phyloP scores from a whole-genome alignment of 768 basidiomycete species.

The Stropharia rugosoannulata region DNA sequence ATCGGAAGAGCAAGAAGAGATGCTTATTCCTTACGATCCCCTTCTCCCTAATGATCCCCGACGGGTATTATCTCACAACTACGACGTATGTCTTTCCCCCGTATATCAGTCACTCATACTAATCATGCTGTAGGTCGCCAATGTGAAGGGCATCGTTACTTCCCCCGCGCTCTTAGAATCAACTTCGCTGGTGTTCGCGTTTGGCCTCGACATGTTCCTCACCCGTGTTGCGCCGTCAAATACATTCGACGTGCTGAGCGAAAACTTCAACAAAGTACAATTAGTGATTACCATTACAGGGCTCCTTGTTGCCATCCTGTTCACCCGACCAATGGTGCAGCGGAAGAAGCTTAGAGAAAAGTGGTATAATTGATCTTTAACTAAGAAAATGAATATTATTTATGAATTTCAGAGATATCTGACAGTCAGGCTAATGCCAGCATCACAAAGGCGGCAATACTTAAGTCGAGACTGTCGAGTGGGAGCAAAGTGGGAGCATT shows the following conservation, averaged over 20 bases:
- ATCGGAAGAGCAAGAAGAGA: conserved; percentile 78
- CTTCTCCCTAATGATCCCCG: conserved; percentile 70
- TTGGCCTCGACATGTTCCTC: conserved; percentile 88
- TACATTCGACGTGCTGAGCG: conserved; percentile 90
- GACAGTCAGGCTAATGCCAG: not conserved
- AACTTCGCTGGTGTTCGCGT: conserved; percentile 83
- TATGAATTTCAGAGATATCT: not conserved
- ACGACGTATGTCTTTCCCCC: conserved; percentile 31
- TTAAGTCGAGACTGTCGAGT: too few species aligned
- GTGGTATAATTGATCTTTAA: conserved; percentile 58
- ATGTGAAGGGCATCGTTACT: conserved; percentile 67
- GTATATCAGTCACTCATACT: not conserved
- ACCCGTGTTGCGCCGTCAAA: conserved; percentile 83
- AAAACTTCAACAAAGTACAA: conserved; percentile 92
- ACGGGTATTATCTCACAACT: conserved; percentile 48
- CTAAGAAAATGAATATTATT: not conserved
- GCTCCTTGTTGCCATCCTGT: conserved; percentile 70
- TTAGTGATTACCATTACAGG: conserved; percentile 79
- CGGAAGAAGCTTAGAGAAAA: conserved; percentile 64
- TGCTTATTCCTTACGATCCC: conserved; percentile 83
- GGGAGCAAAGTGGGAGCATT: too few species aligned
- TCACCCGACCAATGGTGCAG: conserved; percentile 80
- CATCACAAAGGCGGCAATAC: too few species aligned
- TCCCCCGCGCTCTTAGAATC: conserved; percentile 88
- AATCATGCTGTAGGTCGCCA: conserved; percentile 53